A percentile compares a stretch with the other conserved stretches of the same genome.
These are phyloP conservation scores for Starmerella lactis-condensi DNA, from an alignment of 805 yeast species.

Conservation along the genomic window DNA sequence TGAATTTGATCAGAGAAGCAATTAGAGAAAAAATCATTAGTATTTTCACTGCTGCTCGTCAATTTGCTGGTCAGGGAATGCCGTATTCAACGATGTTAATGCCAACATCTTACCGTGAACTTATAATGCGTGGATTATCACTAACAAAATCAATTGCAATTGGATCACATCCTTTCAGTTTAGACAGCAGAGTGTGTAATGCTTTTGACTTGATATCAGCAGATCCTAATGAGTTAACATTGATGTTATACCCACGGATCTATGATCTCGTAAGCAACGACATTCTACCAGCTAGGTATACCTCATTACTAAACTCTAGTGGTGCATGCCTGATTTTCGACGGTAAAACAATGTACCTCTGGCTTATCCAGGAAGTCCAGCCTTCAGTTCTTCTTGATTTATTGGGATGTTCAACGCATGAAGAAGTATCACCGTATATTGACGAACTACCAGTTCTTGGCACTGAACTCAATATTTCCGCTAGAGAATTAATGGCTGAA, in stretches of 20 bases:
- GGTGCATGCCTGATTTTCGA: slow-evolving; percentile 64
- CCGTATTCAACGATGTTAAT: slow-evolving; percentile 49
- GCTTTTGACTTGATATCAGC: slow-evolving; percentile 33
- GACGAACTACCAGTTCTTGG: slow-evolving; percentile 53
- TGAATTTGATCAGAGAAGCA: slow-evolving; percentile 28
- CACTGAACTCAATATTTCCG: slow-evolving; percentile 50
- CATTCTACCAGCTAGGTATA: slow-evolving; percentile 8
- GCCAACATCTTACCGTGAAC: slow-evolving; percentile 60
- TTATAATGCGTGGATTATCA: slow-evolving; percentile 49
- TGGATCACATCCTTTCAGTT: slow-evolving; percentile 29
- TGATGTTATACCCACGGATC: slow-evolving; percentile 63
- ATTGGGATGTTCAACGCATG: slow-evolving; percentile 35
- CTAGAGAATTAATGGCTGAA: slow-evolving; percentile 41
- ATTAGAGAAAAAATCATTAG: slow-evolving; percentile 37
- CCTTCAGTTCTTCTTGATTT: slow-evolving; percentile 45
- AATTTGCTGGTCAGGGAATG: slow-evolving; percentile 24
- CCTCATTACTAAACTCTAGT: slow-evolving; percentile 25
- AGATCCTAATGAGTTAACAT: slow-evolving; percentile 38
- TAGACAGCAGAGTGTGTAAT: slow-evolving; percentile 46
- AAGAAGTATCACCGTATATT: slow-evolving; percentile 30
- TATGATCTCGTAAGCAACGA: slow-evolving; percentile 35
- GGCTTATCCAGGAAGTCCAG: slow-evolving; percentile 27
- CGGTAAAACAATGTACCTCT: slow-evolving; percentile 27
- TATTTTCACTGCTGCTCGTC: slow-evolving; percentile 41
- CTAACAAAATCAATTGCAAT: slow-evolving; percentile 53